phyloP scores from a whole-genome alignment of 306 rosid genomes.

The Cicer cuneatum region DNA sequence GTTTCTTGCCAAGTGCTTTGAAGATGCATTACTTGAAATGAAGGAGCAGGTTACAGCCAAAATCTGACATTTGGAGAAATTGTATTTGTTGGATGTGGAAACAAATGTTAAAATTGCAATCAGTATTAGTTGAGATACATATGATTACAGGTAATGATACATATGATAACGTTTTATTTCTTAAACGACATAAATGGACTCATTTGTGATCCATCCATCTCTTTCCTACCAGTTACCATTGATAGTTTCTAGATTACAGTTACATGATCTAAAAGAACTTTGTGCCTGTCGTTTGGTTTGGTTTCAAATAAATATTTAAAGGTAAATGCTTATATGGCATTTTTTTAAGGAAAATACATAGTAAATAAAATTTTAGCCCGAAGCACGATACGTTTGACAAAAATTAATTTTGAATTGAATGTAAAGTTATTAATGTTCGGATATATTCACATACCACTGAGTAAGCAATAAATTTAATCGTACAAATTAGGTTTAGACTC shows the following conservation, averaged over 20 bases:
- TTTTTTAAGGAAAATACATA: too few relatives aligned
- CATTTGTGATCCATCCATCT: background rate
- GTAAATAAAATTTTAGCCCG: too few relatives aligned
- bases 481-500: too few relatives aligned
- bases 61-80: slow-evolving; percentile 28
- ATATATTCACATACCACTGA: too few relatives aligned
- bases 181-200: background rate
- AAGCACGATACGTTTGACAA: too few relatives aligned
- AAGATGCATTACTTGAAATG: slow-evolving; percentile 83
- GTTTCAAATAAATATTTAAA: too few relatives aligned
- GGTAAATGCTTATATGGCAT: too few relatives aligned
- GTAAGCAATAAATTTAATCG: too few relatives aligned
- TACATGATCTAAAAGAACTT: slow-evolving; percentile 23
- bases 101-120: background rate
- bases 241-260: background rate
- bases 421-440: too few relatives aligned
- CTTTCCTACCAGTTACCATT: background rate
- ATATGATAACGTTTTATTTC: background rate
- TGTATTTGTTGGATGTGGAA: slow-evolving; percentile 21
- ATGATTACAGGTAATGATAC: slow-evolving; percentile 22
- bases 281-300: background rate
- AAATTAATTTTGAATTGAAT: too few relatives aligned
- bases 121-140: background rate
- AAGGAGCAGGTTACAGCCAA: slow-evolving; percentile 56
- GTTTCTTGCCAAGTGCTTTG: slow-evolving; percentile 84